A percentile compares a stretch with the other conserved stretches of the same genome.
Conservation (phyloP, 345 rosid genomes). For the Citrus trifoliata region DNA sequence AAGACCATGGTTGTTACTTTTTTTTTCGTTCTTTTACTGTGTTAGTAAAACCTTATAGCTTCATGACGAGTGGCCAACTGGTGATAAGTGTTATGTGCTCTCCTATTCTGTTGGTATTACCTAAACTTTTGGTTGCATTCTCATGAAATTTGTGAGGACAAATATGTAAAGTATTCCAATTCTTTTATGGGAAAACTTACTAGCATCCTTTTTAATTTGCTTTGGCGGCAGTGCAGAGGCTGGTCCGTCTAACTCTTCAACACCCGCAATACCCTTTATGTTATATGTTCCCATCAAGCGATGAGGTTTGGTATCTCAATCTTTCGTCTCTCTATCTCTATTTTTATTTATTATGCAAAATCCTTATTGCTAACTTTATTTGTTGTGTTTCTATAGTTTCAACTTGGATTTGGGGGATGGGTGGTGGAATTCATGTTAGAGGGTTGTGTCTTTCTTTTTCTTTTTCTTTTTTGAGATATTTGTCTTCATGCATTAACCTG, state of each 20-base stretch:
- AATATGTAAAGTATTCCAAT: not conserved
- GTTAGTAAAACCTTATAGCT: not conserved
- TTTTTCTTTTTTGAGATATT: not conserved
- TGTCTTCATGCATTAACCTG: not conserved
- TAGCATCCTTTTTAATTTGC: constrained; percentile 25
- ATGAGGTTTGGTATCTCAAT: constrained; percentile 46
- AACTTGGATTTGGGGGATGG: not conserved
- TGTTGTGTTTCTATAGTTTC: not conserved
- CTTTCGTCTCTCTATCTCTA: constrained; percentile 1
- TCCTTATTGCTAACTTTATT: not conserved
- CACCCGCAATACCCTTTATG: constrained; percentile 42
- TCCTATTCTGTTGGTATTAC: not conserved
- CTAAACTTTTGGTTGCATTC: not conserved
- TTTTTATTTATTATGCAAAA: not conserved
- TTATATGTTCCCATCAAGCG: constrained; percentile 57
- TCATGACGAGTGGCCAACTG: not conserved
- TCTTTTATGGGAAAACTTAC: not conserved
- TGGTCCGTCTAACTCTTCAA: constrained; percentile 64
- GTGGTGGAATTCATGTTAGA: not conserved
- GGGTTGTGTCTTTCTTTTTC: no score
- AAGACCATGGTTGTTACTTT: not conserved
- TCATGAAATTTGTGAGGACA: not conserved
- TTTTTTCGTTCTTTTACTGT: not conserved
- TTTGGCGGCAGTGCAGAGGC: constrained; percentile 66
- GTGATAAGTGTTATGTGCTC: not conserved